Evolutionary conservation across 805 yeast genomes (phyloP), one percentile per base, ranked within the genome.

Genomic region (Spathaspora sp.): DNA sequence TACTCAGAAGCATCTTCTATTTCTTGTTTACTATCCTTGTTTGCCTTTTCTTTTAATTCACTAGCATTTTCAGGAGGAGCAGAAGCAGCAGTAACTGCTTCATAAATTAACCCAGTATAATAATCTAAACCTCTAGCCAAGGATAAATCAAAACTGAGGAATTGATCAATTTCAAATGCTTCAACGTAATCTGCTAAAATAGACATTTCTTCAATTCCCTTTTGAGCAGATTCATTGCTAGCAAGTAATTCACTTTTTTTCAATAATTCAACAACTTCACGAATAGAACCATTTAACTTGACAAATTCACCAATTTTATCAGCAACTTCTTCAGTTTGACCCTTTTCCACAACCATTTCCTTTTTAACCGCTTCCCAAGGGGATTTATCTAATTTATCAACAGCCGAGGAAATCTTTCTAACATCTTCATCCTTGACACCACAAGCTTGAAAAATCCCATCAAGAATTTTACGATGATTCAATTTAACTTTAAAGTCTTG

Each of bases 121-220:
- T 94, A 94, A 72, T 94, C 99, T 62, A 94, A 81, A 47, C 99
- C 99, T 78, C 99, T 85, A 42, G 99, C 99, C 58, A 94, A 77
- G 2, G 98, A 92, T 70, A 94, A 79, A 70, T 94, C 99, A 60
- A 94, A 93, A 11, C 93, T 86, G 54, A 90, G 77, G 69, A 70
- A 81, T 12, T 76, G 56, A 49, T 79, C 79, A 56, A 90, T 83
- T n/a, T 79, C 87, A 62, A 90, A 90, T 5, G 97, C 96, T 57
- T 89, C 89, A 12, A 87, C 78, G 61, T 89, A 94, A 42, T 83
- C 86, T 54, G 88, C 85, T 66, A 89, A 79, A 17, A 80, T 76
- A 46, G 75, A 73, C 85, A 94, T 88, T 57, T 94, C 99, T 48
- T 77, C 79, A 28, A 94, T 71, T 67, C 98, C 99, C 57, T 80